phyloP scores from a whole-genome alignment of 2,329 filamentous ascomycete genomes.

The Alternaria gaisen region DNA sequence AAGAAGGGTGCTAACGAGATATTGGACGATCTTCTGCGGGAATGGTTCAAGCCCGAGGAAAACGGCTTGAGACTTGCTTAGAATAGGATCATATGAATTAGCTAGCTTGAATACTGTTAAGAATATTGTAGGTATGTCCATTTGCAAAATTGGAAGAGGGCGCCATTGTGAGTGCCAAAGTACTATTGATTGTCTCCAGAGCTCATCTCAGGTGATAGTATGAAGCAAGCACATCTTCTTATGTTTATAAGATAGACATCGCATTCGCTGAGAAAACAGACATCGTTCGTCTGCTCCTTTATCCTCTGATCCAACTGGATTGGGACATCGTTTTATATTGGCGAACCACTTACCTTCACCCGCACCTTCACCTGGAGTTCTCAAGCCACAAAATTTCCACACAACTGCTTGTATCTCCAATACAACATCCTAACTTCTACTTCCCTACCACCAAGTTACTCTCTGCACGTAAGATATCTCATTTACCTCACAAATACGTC shows the following conservation, averaged over 20 bases:
- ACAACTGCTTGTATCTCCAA: neutral
- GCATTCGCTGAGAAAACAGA: neutral
- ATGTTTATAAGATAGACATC: neutral
- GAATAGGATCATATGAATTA: neutral
- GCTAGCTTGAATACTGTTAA: neutral
- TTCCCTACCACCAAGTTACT: no score
- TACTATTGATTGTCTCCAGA: neutral
- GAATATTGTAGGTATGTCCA: neutral
- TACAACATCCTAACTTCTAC: neutral
- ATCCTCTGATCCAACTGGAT: neutral
- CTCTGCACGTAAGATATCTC: no score
- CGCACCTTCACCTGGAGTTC: neutral
- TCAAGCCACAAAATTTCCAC: neutral
- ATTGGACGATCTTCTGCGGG: constrained; percentile 55
- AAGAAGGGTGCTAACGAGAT: constrained; percentile 57
- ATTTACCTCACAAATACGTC: neutral
- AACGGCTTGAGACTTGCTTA: constrained; percentile 47
- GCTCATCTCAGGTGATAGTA: neutral
- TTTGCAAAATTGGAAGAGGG: neutral
- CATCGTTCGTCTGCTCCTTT: neutral
- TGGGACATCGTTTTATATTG: neutral
- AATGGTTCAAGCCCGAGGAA: constrained; percentile 59
- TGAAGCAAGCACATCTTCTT: neutral
- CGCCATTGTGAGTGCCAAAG: neutral
- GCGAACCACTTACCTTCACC: neutral